These are phyloP conservation scores for Psilocybe subaeruginosa DNA, from an alignment of 768 basidiomycete genomes.

Conservation along the genomic window DNA sequence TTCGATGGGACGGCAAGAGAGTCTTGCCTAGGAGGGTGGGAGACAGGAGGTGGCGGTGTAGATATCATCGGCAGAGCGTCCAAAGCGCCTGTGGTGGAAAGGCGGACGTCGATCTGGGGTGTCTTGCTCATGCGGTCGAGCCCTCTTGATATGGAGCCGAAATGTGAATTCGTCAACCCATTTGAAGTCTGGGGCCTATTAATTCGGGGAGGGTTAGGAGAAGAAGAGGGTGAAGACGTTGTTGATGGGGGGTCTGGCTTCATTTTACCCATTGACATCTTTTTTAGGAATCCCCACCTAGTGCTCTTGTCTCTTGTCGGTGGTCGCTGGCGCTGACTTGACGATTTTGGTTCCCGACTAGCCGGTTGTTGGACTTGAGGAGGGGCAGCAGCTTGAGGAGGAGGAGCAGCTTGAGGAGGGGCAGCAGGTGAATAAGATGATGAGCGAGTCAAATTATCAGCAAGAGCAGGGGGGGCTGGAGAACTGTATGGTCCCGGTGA, in stretches of 20 bases:
- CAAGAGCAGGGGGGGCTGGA: not conserved
- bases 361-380: not conserved
- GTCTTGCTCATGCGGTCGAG: slow-evolving; percentile 40
- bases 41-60: slow-evolving; percentile 30
- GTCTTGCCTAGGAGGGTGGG: slow-evolving; percentile 10
- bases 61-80: slow-evolving; percentile 45
- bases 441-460: slow-evolving; percentile 16
- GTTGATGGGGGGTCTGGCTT: slow-evolving; percentile 56
- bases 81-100: slow-evolving; percentile 71
- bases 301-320: slow-evolving; percentile 60
- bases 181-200: slow-evolving; percentile 34
- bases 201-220: slow-evolving; percentile 31
- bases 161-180: slow-evolving; percentile 27
- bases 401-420: not conserved
- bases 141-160: slow-evolving; percentile 23
- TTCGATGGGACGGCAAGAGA: slow-evolving; percentile 11
- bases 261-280: slow-evolving; percentile 98
- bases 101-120: slow-evolving; percentile 70
- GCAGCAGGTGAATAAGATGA: slow-evolving; percentile 19
- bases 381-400: not conserved
- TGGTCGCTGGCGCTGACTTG: slow-evolving; percentile 15
- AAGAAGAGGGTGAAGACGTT: slow-evolving; percentile 38
- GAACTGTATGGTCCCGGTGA: slow-evolving; percentile 30
- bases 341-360: slow-evolving; percentile 1
- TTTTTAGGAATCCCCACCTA: slow-evolving; percentile 95